phyloP scores from a whole-genome alignment of 148 eudicot species.

The Cornus suecica region DNA sequence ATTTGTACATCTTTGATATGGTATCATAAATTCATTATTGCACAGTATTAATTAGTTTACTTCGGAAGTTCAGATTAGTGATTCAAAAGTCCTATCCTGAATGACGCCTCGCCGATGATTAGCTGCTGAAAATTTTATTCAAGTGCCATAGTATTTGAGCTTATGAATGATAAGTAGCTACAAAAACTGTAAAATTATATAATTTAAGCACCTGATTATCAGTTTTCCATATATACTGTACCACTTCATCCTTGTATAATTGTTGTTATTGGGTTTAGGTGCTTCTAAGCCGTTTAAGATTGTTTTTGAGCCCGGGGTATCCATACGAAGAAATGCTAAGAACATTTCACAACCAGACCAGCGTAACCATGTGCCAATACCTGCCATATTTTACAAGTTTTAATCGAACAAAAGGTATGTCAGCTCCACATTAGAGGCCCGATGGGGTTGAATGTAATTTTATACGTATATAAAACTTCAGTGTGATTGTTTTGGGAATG shows the following conservation, averaged over 20 bases:
- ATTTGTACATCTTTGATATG: no score
- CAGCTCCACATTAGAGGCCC: not conserved
- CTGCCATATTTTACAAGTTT: conserved; percentile 73
- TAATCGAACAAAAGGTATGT: conserved; percentile 77
- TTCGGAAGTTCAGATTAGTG: not conserved
- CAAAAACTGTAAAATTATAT: not conserved
- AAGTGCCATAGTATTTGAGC: not conserved
- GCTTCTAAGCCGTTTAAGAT: conserved; percentile 78
- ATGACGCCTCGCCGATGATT: no score
- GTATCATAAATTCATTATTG: no score
- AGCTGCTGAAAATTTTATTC: no score
- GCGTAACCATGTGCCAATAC: conserved; percentile 81
- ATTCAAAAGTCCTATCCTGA: no score
- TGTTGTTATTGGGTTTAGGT: conserved; percentile 39
- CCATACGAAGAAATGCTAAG: conserved; percentile 81
- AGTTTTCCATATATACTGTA: not conserved
- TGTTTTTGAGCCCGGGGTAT: conserved; percentile 88
- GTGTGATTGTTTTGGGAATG: not conserved
- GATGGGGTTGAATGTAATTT: not conserved
- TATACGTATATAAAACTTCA: not conserved
- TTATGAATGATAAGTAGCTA: not conserved
- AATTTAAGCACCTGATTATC: not conserved
- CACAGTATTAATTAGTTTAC: not conserved
- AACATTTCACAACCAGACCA: conserved; percentile 82
- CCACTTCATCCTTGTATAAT: conserved; percentile 1